Evolutionary conservation across 306 rosid species (phyloP).

Genomic region (Trifolium repens): DNA sequence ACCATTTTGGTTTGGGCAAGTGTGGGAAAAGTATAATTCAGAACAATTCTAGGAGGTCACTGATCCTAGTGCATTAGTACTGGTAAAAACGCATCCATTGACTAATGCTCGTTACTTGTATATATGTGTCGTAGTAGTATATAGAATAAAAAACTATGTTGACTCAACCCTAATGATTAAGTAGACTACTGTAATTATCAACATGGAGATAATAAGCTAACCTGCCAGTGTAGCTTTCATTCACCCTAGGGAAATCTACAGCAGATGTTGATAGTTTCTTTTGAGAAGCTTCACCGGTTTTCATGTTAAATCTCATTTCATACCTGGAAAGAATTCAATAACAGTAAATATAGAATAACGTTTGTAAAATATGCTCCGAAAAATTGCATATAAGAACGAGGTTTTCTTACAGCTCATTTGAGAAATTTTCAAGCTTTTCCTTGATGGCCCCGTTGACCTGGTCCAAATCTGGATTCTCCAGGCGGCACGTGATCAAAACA

Average conservation of each 20-base stretch:
- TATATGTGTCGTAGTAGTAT: no score
- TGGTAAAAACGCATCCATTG: no score
- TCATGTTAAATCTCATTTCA: constrained; percentile 91
- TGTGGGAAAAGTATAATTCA: background rate
- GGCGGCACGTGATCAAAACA: constrained; percentile 87
- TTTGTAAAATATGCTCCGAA: constrained; percentile 16
- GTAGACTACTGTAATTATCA: background rate
- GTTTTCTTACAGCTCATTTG: constrained; percentile 72
- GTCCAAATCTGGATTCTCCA: constrained; percentile 76
- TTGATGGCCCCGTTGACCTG: constrained; percentile 65
- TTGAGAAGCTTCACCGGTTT: constrained; percentile 80
- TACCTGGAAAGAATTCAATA: constrained; percentile 55
- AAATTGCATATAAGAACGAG: constrained; percentile 25
- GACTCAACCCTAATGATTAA: background rate
- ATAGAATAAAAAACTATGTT: no score
- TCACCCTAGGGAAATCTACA: constrained; percentile 94
- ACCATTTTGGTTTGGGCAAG: background rate
- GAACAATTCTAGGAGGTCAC: background rate
- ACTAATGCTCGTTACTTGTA: no score
- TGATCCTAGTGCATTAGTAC: background rate
- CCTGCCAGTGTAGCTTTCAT: constrained; percentile 96
- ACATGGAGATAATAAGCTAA: constrained; percentile 30
- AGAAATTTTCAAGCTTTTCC: constrained; percentile 76
- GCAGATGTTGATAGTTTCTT: constrained; percentile 73
- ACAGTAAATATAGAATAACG: constrained; percentile 35